Percentiles rank a stretch among this genome's conserved stretches.
Conservation (phyloP, 352 stramenopile species). For the Globisporangium nagaii region DNA sequence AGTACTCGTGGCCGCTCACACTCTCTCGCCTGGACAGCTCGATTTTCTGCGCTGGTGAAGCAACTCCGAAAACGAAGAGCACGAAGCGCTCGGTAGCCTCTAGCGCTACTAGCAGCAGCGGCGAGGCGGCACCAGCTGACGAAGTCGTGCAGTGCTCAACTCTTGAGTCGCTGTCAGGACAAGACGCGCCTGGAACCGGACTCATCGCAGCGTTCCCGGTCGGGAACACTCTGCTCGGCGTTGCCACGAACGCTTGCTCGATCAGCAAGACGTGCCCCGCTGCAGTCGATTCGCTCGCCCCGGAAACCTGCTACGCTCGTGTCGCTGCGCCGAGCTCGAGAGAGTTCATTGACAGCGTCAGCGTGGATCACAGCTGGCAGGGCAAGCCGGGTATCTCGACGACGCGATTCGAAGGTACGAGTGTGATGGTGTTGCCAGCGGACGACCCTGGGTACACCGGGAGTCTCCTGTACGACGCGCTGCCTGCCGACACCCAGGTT, state of each 20-base stretch:
- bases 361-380: background rate
- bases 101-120: background rate
- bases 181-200: background rate
- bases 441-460: slow-evolving; percentile 13
- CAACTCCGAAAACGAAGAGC: background rate
- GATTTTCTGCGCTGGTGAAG: background rate
- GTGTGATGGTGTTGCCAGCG: background rate
- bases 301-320: background rate
- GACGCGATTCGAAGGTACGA: background rate
- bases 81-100: background rate
- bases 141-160: slow-evolving; percentile 1
- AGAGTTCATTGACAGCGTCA: slow-evolving; percentile 4
- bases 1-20: slow-evolving; percentile 3
- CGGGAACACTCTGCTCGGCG: background rate
- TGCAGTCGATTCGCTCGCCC: background rate
- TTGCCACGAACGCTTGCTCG: background rate
- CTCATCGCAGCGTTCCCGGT: background rate
- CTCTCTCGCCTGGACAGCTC: background rate
- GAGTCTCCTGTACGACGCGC: slow-evolving; percentile 11
- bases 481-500: slow-evolving; percentile 10
- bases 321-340: background rate
- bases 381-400: background rate
- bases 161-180: background rate
- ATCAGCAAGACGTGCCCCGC: background rate
- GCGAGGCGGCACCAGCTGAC: background rate